These are phyloP conservation scores for Verticillium alfalfae DNA, from an alignment of 2,329 filamentous ascomycete species.

Conservation along the genomic window DNA sequence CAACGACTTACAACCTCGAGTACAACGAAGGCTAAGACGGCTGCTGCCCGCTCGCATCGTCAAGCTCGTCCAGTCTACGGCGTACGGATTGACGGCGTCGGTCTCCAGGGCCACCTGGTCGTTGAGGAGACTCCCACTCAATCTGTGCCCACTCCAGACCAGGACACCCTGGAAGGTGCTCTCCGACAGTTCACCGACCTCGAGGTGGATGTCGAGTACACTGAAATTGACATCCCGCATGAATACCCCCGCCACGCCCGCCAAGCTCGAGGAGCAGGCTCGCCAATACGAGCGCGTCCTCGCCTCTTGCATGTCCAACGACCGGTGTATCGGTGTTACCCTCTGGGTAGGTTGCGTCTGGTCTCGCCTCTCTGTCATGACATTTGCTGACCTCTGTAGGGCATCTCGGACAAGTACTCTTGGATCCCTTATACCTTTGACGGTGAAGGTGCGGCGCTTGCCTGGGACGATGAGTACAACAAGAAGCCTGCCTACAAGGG, in stretches of 20 bases:
- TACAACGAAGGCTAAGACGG: slow-evolving; percentile 39
- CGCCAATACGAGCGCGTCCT: slow-evolving; percentile 18
- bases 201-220: slow-evolving; percentile 45
- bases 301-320: background rate
- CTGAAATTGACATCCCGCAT: slow-evolving; percentile 48
- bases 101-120: slow-evolving; percentile 56
- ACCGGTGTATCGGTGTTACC: slow-evolving; percentile 23
- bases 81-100: slow-evolving; percentile 57
- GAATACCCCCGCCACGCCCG: slow-evolving; percentile 18
- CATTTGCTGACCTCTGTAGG: background rate
- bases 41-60: slow-evolving; percentile 39
- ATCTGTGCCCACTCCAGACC: slow-evolving; percentile 24
- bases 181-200: slow-evolving; percentile 34
- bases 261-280: slow-evolving; percentile 21
- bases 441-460: slow-evolving; percentile 32
- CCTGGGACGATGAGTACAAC: slow-evolving; percentile 34
- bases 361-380: background rate
- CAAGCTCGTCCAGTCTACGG: slow-evolving; percentile 38
- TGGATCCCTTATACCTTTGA: slow-evolving; percentile 35
- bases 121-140: slow-evolving; percentile 40
- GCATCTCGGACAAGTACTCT: slow-evolving; percentile 4
- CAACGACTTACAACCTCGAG: slow-evolving; percentile 60
- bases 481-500: slow-evolving; percentile 36
- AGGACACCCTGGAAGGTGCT: slow-evolving; percentile 19
- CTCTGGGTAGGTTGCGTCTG: slow-evolving; percentile 17